Conservation (phyloP, 768 basidiomycete genomes). For the Mycena amicta region DNA sequence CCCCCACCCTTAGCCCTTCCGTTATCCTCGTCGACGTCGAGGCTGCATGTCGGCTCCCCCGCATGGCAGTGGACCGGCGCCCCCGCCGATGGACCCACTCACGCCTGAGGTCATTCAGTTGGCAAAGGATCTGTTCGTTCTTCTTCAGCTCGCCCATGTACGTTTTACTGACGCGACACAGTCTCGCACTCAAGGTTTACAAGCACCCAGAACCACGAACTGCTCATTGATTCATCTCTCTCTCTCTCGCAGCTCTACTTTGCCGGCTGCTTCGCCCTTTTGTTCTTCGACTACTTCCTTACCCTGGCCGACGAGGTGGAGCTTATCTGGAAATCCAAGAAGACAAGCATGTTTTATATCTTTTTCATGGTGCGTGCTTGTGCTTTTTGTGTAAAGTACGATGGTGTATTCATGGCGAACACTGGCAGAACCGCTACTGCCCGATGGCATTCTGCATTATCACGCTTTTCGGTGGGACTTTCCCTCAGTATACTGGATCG, state of each 20-base stretch:
- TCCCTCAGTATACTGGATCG: not conserved
- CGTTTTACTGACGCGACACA: not conserved
- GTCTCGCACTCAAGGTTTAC: slow-evolving; percentile 16
- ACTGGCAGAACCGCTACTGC: slow-evolving; percentile 30
- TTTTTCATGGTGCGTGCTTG: slow-evolving; percentile 17
- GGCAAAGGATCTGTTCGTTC: slow-evolving; percentile 18
- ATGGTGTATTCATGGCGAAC: too few relatives aligned
- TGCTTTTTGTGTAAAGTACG: not conserved
- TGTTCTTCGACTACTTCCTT: slow-evolving; percentile 30
- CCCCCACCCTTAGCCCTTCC: too few relatives aligned
- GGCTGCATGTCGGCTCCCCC: not conserved
- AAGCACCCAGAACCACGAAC: too few relatives aligned
- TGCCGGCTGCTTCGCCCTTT: slow-evolving; percentile 22
- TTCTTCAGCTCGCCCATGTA: not conserved
- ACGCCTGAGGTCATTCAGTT: slow-evolving; percentile 12
- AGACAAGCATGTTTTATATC: slow-evolving; percentile 20
- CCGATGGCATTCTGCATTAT: slow-evolving; percentile 31
- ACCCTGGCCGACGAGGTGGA: slow-evolving; percentile 27
- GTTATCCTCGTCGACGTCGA: too few relatives aligned
- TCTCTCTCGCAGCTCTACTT: slow-evolving; percentile 22
- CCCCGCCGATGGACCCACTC: not conserved
- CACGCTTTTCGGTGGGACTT: slow-evolving; percentile 28
- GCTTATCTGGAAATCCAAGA: slow-evolving; percentile 25
- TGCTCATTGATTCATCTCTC: not conserved
- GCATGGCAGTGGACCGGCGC: slow-evolving; percentile 1